phyloP scores from a whole-genome alignment of 1,139 yeast species.

The Hansenula sp. region DNA sequence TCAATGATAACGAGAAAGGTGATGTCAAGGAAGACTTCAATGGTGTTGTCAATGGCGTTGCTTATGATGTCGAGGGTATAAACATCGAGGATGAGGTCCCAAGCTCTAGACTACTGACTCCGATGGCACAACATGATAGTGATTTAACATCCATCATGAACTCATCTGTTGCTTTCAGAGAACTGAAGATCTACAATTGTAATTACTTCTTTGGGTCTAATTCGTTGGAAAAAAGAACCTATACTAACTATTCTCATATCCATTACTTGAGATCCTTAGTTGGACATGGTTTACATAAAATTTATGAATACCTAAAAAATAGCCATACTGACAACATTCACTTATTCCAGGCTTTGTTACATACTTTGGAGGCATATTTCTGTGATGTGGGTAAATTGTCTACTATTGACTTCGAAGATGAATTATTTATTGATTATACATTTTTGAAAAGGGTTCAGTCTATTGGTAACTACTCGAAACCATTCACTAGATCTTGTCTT shows the following conservation, averaged over 20 bases:
- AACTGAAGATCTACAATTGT: conserved; percentile 55
- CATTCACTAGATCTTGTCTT: conserved; percentile 74
- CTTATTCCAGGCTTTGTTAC: conserved; percentile 59
- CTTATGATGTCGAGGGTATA: conserved; percentile 21
- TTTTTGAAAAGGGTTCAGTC: conserved; percentile 44
- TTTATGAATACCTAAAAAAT: conserved; percentile 45
- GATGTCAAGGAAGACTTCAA: conserved; percentile 21
- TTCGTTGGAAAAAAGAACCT: conserved; percentile 42
- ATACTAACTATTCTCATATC: conserved; percentile 52
- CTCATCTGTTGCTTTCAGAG: conserved; percentile 46
- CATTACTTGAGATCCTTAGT: conserved; percentile 60
- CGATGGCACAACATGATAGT: conserved; percentile 25
- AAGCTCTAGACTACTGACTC: conserved; percentile 21
- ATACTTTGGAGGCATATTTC: conserved; percentile 75
- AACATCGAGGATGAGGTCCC: conserved; percentile 20
- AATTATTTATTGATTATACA: conserved; percentile 39
- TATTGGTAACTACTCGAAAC: conserved; percentile 53
- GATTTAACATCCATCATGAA: conserved; percentile 24
- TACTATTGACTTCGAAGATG: conserved; percentile 53
- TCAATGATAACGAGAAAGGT: conserved; percentile 19
- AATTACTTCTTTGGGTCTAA: conserved; percentile 43
- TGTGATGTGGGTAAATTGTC: conserved; percentile 80
- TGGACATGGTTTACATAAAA: conserved; percentile 65
- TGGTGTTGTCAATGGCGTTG: conserved; percentile 4
- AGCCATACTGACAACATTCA: conserved; percentile 67